Evolutionary conservation across 495 filamentous ascomycete genomes (phyloP).

Genomic region (Hypoxylon lienhwacheense): DNA sequence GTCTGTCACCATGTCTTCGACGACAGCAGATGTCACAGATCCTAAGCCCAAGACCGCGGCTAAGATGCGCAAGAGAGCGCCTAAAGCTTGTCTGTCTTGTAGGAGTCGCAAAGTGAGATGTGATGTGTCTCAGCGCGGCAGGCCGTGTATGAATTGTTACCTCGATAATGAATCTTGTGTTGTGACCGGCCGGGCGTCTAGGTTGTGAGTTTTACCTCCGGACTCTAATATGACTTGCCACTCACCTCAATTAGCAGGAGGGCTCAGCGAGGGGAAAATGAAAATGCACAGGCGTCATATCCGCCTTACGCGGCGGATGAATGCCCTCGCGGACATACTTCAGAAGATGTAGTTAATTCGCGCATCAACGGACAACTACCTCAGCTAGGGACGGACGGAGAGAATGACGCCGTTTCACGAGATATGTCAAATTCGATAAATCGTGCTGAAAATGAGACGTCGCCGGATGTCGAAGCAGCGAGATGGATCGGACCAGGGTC

Average conservation of each 20-base stretch:
- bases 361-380: slow-evolving; percentile 25
- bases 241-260: slow-evolving; percentile 36
- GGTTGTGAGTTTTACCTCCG: slow-evolving; percentile 39
- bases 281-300: slow-evolving; percentile 27
- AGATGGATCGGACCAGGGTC: slow-evolving; percentile 6
- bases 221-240: slow-evolving; percentile 27
- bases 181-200: slow-evolving; percentile 45
- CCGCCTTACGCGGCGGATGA: slow-evolving; percentile 28
- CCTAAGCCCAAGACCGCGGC: slow-evolving; percentile 31
- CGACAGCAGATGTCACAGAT: slow-evolving; percentile 18
- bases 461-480: slow-evolving; percentile 6
- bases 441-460: slow-evolving; percentile 11
- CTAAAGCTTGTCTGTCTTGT: slow-evolving; percentile 54
- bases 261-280: slow-evolving; percentile 30
- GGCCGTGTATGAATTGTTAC: slow-evolving; percentile 55
- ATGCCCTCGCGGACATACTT: slow-evolving; percentile 22
- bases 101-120: slow-evolving; percentile 56
- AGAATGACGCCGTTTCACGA: slow-evolving; percentile 6
- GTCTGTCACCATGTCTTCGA: slow-evolving; percentile 22
- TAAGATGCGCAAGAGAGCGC: slow-evolving; percentile 45
- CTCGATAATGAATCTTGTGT: slow-evolving; percentile 41
- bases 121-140: slow-evolving; percentile 52
- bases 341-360: slow-evolving; percentile 34
- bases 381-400: slow-evolving; percentile 16
- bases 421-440: slow-evolving; percentile 16